Evolutionary conservation across 2,329 filamentous ascomycete genomes (phyloP), one percentile per base, ranked within the genome.

Genomic region (Sphaceloma murrayae): DNA sequence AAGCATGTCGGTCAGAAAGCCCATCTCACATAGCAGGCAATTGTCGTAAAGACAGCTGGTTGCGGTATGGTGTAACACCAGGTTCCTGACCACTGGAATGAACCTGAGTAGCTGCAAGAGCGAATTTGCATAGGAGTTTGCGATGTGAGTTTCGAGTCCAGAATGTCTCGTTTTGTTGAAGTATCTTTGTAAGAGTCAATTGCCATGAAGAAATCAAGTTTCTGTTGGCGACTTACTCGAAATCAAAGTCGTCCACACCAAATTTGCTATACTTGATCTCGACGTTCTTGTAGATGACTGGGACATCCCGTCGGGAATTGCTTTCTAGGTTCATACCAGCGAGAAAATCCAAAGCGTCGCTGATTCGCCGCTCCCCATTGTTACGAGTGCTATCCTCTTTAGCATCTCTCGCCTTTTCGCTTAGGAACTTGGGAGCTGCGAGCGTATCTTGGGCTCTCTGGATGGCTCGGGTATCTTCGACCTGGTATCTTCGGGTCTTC

Each of bases 231-330:
- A 64, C 77, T 56, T 67, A 85, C 79, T 83, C 82, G 64, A 98
- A 98, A 62, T 98, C 91, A 61, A 98, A 98, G 62, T 98, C 93
- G 56, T 96, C 89, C n/a, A 98, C 87, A 14, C 91, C 91, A 62
- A 95, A 98, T 59, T 87, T 93, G 70, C 89, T 95, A 68, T 96
- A 98, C 61, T 95, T 95, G 66, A 98, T 98, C 62, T 96, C 89
- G 8, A 95, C 84, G 55, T 87, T 88, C 51, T 84, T 80, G 62
- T 98, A 98, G 68, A 91, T 85, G 6, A 84, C 75, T 16, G 89
- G 83, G 3, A 91, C 82, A 46, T 94, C 87, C 30, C 82, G 77
- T 51, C 85, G 83, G 46, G 82, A 75, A 51, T 82, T 81, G 30
- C 70, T 72, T 49, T 84, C 80, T 3, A 89, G 68, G 45, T 82